Evolutionary conservation across 148 eudicot species (phyloP), one percentile per base, ranked within the genome.

Genomic region (Spergularia bocconei): DNA sequence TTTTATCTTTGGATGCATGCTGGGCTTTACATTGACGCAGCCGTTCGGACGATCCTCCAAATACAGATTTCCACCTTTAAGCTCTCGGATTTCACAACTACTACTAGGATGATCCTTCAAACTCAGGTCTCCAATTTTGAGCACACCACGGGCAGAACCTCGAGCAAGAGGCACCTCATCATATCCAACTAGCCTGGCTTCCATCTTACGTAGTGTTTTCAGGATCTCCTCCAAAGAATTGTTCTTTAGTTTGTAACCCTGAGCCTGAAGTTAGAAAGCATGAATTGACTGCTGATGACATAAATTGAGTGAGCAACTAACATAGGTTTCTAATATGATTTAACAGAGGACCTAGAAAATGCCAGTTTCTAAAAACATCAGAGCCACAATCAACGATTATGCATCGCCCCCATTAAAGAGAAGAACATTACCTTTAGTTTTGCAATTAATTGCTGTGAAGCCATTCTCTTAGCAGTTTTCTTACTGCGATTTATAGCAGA

Each of bases 131-230:
- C 75, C 74, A 57, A 76, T 73, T 39, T 57, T 52, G 53, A 52
- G 64, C 14, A 48, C 48, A 75, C 80, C 77, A 72, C 74, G 77
- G 59, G 85, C 68, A 80, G 86, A 79, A 67, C 67, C 79, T 59
- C 58, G 20, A 48, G 86, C 70, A 48, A 83, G 74, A 7, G 93
- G 89, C 63, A 77, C 86, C 78, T 95, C 97, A 75, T 95, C 89
- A 54, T 84, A 92, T 80, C 99, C 99, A 61, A 95, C 87, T 67
- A 95, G 81, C 78, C 76, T 78, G 74, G 99, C 83, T 79, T 82
- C 86, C 87, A 57, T 86, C 81, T 70, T 91, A 41, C 47, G 67
- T 77, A 83, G 83, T 21, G 81, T 75, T 74, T 76, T 82, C 11
- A 95, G 82, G 65, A 91, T 77, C 75, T 95, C 97, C 72, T 88